A percentile compares a stretch with the other conserved stretches of the same genome.
These are phyloP conservation scores for Phlebiopsis gigantea DNA, from an alignment of 768 basidiomycete genomes.

Conservation along the genomic window DNA sequence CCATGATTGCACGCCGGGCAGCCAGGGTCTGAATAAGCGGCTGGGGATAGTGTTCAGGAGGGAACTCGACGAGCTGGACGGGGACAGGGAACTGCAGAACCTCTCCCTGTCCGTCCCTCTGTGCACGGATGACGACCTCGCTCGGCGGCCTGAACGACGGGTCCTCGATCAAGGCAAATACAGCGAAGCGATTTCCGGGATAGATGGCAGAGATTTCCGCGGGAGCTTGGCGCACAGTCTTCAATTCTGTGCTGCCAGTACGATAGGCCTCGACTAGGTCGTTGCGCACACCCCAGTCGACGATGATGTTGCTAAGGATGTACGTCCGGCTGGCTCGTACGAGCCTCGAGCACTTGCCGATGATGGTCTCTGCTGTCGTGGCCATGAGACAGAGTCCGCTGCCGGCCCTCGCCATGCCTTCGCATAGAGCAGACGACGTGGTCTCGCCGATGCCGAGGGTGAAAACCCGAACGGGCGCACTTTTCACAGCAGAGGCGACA, in stretches of 20 bases:
- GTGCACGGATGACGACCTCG: conserved; percentile 23
- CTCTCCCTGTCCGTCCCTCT: conserved; percentile 20
- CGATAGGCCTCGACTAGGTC: not conserved
- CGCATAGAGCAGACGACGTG: conserved; percentile 46
- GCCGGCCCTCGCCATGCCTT: conserved; percentile 49
- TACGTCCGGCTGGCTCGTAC: conserved; percentile 46
- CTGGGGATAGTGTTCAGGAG: conserved; percentile 4
- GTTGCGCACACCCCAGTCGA: conserved; percentile 39
- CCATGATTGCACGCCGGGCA: conserved; percentile 47
- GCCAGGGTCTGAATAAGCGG: conserved; percentile 46
- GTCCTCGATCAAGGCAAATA: conserved; percentile 28
- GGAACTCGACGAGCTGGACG: conserved; percentile 22
- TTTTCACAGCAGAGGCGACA: conserved; percentile 24
- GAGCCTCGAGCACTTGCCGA: conserved; percentile 43
- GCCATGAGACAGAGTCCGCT: conserved; percentile 47
- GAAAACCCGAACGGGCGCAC: conserved; percentile 43
- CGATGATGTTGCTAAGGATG: conserved; percentile 36
- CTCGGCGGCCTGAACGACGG: conserved; percentile 19
- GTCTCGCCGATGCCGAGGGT: conserved; percentile 50
- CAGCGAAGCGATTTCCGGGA: conserved; percentile 29
- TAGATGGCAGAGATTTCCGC: conserved; percentile 26
- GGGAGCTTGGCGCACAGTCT: conserved; percentile 29
- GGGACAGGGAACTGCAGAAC: conserved; percentile 16
- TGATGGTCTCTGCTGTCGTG: conserved; percentile 37
- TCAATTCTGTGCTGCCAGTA: not conserved